phyloP scores from a whole-genome alignment of 1,284 basidiomycete species.

The Wolfiporia cocos region DNA sequence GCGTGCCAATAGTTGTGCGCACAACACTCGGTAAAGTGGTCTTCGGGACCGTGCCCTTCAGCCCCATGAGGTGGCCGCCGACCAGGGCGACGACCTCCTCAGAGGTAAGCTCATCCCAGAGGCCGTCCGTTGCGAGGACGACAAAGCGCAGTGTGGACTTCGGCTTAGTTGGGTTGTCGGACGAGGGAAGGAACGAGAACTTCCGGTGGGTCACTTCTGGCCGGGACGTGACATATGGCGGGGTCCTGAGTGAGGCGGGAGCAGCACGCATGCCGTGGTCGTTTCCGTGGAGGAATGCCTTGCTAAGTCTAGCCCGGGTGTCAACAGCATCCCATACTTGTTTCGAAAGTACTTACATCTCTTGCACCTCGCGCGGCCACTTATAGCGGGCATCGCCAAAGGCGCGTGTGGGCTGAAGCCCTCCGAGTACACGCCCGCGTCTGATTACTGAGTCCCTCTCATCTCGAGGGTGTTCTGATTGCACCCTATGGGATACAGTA shows the following conservation, averaged over 20 bases:
- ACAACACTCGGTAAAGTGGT: conserved; percentile 46
- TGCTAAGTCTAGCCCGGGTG: conserved; percentile 68
- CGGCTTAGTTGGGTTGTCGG: conserved; percentile 14
- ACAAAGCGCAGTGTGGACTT: conserved; percentile 45
- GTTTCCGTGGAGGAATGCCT: conserved; percentile 62
- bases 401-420: conserved; percentile 90
- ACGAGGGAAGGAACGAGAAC: conserved; percentile 37
- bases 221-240: conserved; percentile 90
- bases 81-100: conserved; percentile 92
- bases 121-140: conserved; percentile 63
- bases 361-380: conserved; percentile 70
- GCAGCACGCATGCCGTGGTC: conserved; percentile 53
- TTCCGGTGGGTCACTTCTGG: conserved; percentile 87
- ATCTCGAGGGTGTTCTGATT: conserved; percentile 81
- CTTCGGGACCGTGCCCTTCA: conserved; percentile 61
- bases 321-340: too few relatives aligned
- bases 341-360: conserved; percentile 44
- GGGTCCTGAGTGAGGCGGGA: conserved; percentile 69
- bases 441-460: conserved; percentile 82
- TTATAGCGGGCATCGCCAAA: conserved; percentile 97
- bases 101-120: conserved; percentile 95
- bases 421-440: conserved; percentile 85
- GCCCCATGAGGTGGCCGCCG: conserved; percentile 74
- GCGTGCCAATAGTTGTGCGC: conserved; percentile 45
- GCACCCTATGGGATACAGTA: conserved; percentile 52